Percentiles rank a stretch among this genome's conserved stretches.
Evolutionary conservation across 768 basidiomycete species (phyloP).

Genomic region (Phanerochaete sordida): DNA sequence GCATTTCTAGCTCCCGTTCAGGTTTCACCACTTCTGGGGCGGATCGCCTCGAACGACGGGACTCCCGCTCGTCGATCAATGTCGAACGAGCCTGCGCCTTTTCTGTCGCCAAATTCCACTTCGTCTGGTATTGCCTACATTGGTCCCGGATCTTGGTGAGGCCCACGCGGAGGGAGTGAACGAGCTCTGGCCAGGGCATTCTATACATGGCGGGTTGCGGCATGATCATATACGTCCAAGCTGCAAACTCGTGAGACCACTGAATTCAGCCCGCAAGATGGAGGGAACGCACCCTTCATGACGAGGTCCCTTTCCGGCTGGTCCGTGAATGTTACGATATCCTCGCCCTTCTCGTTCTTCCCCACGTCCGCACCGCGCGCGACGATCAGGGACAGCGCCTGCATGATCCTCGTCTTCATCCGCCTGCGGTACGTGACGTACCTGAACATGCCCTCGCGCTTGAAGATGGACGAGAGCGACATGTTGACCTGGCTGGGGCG

Average conservation of each 20-base stretch:
- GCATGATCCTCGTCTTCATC: constrained; percentile 34
- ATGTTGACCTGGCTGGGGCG: constrained; percentile 26
- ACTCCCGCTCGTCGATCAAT: no score
- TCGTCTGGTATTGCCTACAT: neutral
- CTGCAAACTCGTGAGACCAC: constrained; percentile 20
- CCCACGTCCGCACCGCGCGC: constrained; percentile 36
- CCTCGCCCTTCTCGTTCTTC: constrained; percentile 8
- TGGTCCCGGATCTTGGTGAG: neutral
- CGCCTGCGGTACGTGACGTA: constrained; percentile 28
- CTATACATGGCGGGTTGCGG: constrained; percentile 37
- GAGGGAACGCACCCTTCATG: constrained; percentile 14
- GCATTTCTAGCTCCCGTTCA: no score
- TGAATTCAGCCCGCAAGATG: neutral
- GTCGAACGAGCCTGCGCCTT: neutral
- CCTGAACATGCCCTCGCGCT: constrained; percentile 25
- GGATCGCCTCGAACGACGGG: neutral
- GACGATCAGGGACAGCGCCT: constrained; percentile 37
- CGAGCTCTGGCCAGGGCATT: constrained; percentile 41
- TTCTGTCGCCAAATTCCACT: neutral
- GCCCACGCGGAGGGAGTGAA: constrained; percentile 15
- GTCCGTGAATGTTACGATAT: constrained; percentile 14
- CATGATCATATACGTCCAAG: constrained; percentile 47
- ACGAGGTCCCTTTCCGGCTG: constrained; percentile 8
- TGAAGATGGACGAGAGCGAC: constrained; percentile 24
- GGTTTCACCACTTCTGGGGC: neutral